These are phyloP conservation scores for Linnemannia schmuckeri DNA, from an alignment of 192 early-diverging fungal species.

Conservation along the genomic window DNA sequence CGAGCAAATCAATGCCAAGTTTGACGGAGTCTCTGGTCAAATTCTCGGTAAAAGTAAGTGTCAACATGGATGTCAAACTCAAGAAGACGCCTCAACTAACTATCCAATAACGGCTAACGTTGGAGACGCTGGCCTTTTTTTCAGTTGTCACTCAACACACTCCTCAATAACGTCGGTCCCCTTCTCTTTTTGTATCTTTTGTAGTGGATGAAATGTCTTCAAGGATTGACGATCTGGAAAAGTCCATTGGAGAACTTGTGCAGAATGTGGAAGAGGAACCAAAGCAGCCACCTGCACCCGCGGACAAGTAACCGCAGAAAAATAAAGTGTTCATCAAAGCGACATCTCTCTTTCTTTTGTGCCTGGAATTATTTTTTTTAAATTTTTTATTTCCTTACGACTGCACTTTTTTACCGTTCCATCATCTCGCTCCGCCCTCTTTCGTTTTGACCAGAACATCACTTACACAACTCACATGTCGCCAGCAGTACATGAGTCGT, in stretches of 20 bases:
- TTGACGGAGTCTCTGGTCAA: slow-evolving; percentile 45
- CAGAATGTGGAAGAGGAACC: slow-evolving; percentile 45
- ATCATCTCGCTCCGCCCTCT: not conserved
- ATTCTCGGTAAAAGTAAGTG: slow-evolving; percentile 48
- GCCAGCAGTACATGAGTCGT: slow-evolving; percentile 12
- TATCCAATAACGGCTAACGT: not conserved
- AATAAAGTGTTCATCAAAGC: not conserved
- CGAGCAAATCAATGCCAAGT: slow-evolving; percentile 51
- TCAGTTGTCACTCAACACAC: not conserved
- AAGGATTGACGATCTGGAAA: slow-evolving; percentile 54
- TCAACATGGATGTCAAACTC: not conserved
- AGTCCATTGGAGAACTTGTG: slow-evolving; percentile 52
- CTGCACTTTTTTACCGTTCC: not conserved
- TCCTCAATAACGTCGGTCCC: not conserved
- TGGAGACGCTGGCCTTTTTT: not conserved
- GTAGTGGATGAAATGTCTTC: slow-evolving; percentile 53
- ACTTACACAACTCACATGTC: slow-evolving; percentile 9
- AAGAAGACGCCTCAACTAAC: not conserved
- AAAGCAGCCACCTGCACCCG: slow-evolving; percentile 9
- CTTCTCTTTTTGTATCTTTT: not conserved
- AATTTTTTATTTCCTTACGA: not conserved
- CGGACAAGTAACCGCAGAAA: not conserved
- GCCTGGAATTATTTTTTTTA: not conserved
- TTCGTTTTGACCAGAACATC: not conserved
- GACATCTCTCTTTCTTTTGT: not conserved